Evolutionary conservation across 768 basidiomycete genomes (phyloP).

Genomic region (Tubosaeta sp.): DNA sequence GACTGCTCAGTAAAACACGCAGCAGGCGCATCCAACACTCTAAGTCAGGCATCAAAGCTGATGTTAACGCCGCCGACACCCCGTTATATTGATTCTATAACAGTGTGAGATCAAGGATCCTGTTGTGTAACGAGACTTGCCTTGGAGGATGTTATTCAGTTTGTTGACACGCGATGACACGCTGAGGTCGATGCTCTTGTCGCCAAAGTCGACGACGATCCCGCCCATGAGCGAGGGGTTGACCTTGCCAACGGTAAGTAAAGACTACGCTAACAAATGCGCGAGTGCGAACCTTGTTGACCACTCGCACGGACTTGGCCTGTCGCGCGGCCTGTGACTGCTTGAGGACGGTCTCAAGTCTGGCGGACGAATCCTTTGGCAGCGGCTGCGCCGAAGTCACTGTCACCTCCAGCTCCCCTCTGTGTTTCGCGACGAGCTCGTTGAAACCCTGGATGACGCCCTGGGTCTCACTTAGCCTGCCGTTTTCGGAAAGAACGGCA

Average conservation of each 20-base stretch:
- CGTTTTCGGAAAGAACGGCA: constrained; percentile 86
- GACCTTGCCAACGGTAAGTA: constrained; percentile 49
- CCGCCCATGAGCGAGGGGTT: constrained; percentile 92
- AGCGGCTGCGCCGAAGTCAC: constrained; percentile 87
- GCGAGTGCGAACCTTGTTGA: constrained; percentile 70
- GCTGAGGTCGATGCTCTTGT: constrained; percentile 96
- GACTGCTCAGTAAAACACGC: not conserved
- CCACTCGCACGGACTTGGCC: constrained; percentile 84
- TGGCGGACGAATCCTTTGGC: constrained; percentile 66
- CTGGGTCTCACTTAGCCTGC: constrained; percentile 77
- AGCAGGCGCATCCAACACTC: constrained; percentile 8
- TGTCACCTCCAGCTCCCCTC: constrained; percentile 87
- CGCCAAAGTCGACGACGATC: constrained; percentile 93
- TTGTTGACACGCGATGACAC: constrained; percentile 92
- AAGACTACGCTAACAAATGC: not conserved
- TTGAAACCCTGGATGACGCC: constrained; percentile 91
- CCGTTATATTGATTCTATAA: constrained; percentile 25
- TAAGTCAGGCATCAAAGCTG: constrained; percentile 4
- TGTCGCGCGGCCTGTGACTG: constrained; percentile 78
- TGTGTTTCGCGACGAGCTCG: constrained; percentile 81
- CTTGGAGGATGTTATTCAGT: constrained; percentile 82
- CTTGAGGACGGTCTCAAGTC: constrained; percentile 84
- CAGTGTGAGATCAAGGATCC: constrained; percentile 11
- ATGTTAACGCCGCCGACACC: not conserved
- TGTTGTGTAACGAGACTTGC: constrained; percentile 41